A percentile compares a stretch with the other conserved stretches of the same genome.
phyloP scores from a whole-genome alignment of 2,329 filamentous ascomycete species.

The Colletotrichum sp. region DNA sequence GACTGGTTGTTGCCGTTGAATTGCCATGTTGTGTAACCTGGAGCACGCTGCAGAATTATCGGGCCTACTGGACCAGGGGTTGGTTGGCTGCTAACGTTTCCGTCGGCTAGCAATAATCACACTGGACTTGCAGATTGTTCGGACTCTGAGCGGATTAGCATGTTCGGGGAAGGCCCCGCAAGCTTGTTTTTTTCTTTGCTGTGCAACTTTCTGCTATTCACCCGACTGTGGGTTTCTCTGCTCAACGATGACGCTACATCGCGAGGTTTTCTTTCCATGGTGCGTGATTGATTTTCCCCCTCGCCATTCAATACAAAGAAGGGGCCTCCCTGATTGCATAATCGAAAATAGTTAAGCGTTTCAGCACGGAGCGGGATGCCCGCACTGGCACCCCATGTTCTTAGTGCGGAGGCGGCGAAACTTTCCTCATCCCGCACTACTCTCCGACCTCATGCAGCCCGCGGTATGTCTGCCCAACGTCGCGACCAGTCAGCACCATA shows the following conservation, averaged over 20 bases:
- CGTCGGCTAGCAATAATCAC: not conserved
- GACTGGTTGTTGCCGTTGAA: not conserved
- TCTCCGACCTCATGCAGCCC: not conserved
- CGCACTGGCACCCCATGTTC: not conserved
- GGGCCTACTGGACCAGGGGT: not conserved
- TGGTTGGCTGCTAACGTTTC: not conserved
- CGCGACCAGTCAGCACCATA: not conserved
- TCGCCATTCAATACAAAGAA: not conserved
- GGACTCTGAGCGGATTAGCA: not conserved
- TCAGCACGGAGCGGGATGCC: not conserved
- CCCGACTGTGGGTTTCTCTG: not conserved
- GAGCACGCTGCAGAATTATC: not conserved
- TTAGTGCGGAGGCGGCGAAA: not conserved
- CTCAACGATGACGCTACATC: not conserved
- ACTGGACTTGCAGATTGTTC: not conserved
- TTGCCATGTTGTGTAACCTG: not conserved
- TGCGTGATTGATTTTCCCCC: not conserved
- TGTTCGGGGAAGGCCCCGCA: rapidly evolving
- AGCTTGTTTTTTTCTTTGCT: not conserved
- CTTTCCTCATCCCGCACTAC: not conserved
- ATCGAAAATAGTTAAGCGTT: not conserved
- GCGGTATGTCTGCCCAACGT: not conserved
- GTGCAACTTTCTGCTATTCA: rapidly evolving
- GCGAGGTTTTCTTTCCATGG: not conserved
- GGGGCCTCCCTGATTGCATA: not conserved